Evolutionary conservation across 495 filamentous ascomycete genomes (phyloP).

Genomic region (Penicillium tannophilum): DNA sequence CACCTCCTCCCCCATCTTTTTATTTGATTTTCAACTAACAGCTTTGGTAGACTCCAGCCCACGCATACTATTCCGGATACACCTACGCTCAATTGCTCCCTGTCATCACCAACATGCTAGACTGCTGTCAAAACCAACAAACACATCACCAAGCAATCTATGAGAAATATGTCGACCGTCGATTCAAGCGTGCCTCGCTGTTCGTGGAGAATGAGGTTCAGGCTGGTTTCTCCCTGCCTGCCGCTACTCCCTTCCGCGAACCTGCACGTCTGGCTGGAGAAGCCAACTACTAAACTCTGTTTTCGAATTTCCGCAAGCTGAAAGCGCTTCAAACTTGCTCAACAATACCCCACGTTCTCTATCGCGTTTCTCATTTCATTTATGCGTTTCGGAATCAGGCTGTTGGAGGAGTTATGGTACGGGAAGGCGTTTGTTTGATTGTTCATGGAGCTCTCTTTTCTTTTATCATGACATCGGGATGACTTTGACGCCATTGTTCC

Average conservation of each 20-base stretch:
- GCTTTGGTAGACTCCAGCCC: conserved; percentile 64
- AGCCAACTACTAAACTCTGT: conserved; percentile 26
- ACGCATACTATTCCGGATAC: conserved; percentile 91
- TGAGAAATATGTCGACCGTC: conserved; percentile 85
- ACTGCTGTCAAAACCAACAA: conserved; percentile 80
- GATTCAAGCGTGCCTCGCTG: conserved; percentile 78
- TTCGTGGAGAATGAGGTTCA: conserved; percentile 75
- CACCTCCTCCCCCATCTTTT: conserved; percentile 4
- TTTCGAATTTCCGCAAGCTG: conserved; percentile 1
- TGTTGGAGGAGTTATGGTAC: conserved; percentile 23
- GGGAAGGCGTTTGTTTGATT: conserved; percentile 28
- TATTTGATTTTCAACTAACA: conserved; percentile 32
- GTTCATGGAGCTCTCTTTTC: conserved; percentile 16
- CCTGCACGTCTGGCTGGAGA: conserved; percentile 19
- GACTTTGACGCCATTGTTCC: conserved; percentile 30
- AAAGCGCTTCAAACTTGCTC: conserved; percentile 6
- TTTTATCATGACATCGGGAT: conserved; percentile 23
- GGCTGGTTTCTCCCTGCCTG: conserved; percentile 51
- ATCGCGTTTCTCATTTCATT: conserved; percentile 13
- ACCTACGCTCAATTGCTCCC: conserved; percentile 81
- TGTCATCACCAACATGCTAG: conserved; percentile 72
- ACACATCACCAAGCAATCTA: conserved; percentile 85
- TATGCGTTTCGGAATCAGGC: conserved; percentile 22
- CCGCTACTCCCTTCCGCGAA: conserved; percentile 22
- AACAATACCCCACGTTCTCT: conserved; percentile 16